A percentile compares a stretch with the other conserved stretches of the same genome.
These are phyloP conservation scores for Blastocladiella emersonii DNA, from an alignment of 371 early-diverging fungal genomes.

Conservation along the genomic window DNA sequence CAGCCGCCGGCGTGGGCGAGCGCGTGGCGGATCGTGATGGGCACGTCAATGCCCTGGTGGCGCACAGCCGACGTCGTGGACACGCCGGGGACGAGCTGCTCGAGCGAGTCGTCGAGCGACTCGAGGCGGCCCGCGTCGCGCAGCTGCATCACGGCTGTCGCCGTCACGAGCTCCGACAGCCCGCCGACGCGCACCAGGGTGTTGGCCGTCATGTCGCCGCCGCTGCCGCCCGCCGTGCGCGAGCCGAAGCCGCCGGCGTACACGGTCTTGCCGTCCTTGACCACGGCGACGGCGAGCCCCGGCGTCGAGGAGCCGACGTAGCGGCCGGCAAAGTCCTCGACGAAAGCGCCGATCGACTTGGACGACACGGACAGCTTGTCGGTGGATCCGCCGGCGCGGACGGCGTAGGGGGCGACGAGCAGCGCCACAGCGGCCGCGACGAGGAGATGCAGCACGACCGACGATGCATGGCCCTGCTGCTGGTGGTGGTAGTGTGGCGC, in stretches of 20 bases:
- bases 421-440: no score
- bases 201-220: neutral
- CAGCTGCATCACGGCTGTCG: neutral
- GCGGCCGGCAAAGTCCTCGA: neutral
- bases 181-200: neutral
- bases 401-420: neutral
- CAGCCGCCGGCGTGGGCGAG: neutral
- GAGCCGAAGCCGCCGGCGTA: neutral
- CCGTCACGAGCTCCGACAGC: neutral
- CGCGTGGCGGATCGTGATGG: neutral
- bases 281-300: neutral
- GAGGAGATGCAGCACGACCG: no score
- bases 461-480: no score
- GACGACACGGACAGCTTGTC: neutral
- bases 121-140: neutral
- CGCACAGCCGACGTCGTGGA: no score
- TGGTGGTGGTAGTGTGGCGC: no score
- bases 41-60: neutral
- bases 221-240: no score
- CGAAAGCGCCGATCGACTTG: neutral
- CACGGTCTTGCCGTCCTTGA: slow-evolving; percentile 1
- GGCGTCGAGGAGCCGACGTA: neutral
- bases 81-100: neutral
- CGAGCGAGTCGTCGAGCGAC: neutral
- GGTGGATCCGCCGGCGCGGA: neutral